Evolutionary conservation across 2,329 filamentous ascomycete species (phyloP).

Genomic region (Aquanectria penicillioides): DNA sequence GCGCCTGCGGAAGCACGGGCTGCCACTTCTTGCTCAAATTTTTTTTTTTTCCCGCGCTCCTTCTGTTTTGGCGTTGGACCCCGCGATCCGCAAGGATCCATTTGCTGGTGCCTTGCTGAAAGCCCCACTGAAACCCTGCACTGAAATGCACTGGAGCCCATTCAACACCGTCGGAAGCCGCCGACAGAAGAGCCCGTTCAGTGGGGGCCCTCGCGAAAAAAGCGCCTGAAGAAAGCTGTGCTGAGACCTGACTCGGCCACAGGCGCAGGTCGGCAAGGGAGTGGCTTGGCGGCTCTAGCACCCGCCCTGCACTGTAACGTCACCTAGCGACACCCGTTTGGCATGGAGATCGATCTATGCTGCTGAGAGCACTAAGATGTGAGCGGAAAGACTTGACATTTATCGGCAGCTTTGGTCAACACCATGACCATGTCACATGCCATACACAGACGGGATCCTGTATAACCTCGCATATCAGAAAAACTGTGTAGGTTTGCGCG

Average conservation of each 20-base stretch:
- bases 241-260: background rate
- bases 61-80: constrained; percentile 26
- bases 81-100: constrained; percentile 18
- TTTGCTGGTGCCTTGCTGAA: constrained; percentile 16
- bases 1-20: constrained; percentile 27
- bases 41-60: constrained; percentile 32
- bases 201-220: background rate
- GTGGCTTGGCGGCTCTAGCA: too few species aligned
- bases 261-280: background rate
- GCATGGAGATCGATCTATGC: background rate
- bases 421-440: background rate
- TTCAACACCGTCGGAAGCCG: constrained; percentile 31
- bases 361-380: background rate
- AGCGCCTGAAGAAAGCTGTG: background rate
- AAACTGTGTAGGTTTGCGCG: too few species aligned
- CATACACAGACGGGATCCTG: background rate
- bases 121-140: constrained; percentile 30
- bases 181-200: constrained; percentile 28
- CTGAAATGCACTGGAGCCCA: background rate
- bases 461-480: constrained; percentile 9
- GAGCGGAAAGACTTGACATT: too few species aligned
- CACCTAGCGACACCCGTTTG: background rate
- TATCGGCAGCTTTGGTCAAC: background rate
- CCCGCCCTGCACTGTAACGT: constrained; percentile 8
- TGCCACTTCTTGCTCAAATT: constrained; percentile 40